Evolutionary conservation across 2,329 filamentous ascomycete genomes (phyloP).

Genomic region (Bipolaris zeicola): DNA sequence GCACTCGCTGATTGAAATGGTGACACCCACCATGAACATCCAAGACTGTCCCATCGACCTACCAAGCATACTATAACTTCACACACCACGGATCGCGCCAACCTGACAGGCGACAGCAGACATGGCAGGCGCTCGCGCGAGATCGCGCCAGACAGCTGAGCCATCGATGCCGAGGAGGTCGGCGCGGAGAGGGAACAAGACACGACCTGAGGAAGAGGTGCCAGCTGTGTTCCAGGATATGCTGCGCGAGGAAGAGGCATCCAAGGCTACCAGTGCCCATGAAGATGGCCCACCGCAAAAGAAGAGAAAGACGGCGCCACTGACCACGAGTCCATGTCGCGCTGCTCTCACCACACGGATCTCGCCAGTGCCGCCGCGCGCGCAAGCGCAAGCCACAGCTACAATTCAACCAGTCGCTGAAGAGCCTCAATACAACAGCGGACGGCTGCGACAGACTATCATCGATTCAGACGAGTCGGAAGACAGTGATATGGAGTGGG

Average conservation of each 20-base stretch:
- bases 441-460: conserved; percentile 48
- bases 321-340: background rate
- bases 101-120: conserved; percentile 1
- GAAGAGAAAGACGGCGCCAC: conserved; percentile 38
- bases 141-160: conserved; percentile 26
- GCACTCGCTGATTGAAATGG: background rate
- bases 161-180: conserved; percentile 29
- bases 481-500: conserved; percentile 66
- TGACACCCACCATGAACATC: background rate
- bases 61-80: background rate
- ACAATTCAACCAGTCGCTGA: conserved; percentile 9
- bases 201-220: conserved; percentile 37
- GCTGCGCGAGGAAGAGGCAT: conserved; percentile 50
- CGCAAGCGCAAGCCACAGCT: conserved; percentile 3
- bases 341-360: conserved; percentile 4
- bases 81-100: conserved; percentile 3
- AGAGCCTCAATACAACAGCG: conserved; percentile 6
- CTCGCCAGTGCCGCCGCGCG: conserved; percentile 1
- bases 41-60: background rate
- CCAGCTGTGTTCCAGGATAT: conserved; percentile 55
- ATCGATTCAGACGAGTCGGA: conserved; percentile 60
- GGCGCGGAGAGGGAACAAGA: conserved; percentile 26
- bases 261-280: conserved; percentile 35
- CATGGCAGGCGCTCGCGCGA: conserved; percentile 39
- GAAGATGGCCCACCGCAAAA: conserved; percentile 48